Conservation (phyloP, 75 land plant species). For the Gnetum montanum region DNA sequence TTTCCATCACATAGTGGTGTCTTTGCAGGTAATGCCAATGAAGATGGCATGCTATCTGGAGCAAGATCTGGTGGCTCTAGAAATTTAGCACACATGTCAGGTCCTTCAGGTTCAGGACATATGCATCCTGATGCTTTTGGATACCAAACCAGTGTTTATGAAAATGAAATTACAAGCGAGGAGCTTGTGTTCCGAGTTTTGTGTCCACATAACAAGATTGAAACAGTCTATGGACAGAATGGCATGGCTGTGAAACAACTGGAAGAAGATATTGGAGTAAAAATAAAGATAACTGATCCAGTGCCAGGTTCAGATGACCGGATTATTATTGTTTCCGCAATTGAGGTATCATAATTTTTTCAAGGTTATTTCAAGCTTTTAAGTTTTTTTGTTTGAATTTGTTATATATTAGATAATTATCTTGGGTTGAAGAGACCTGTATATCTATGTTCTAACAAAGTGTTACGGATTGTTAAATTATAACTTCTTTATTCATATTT, state of each 20-base stretch:
- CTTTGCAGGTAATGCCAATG: constrained; percentile 8
- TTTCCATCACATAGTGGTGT: constrained; percentile 15
- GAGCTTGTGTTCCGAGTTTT: constrained; percentile 43
- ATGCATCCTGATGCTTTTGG: constrained; percentile 18
- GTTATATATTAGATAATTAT: too few species aligned
- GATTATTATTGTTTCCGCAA: constrained; percentile 43
- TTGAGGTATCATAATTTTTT: constrained; percentile 47
- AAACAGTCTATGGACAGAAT: constrained; percentile 55
- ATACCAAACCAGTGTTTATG: constrained; percentile 15
- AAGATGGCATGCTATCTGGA: constrained; percentile 27
- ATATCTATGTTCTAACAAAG: too few species aligned
- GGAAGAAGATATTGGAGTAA: constrained; percentile 54
- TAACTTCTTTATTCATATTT: too few species aligned
- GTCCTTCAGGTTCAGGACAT: constrained; percentile 26
- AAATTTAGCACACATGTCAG: constrained; percentile 19
- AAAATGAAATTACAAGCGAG: constrained; percentile 15
- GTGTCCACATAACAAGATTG: constrained; percentile 53
- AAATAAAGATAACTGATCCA: constrained; percentile 40
- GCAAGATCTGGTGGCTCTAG: constrained; percentile 10
- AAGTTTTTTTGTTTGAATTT: too few species aligned
- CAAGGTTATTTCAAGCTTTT: not conserved
- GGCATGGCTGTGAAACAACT: constrained; percentile 35
- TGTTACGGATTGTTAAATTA: too few species aligned
- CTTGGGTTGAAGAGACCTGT: too few species aligned
- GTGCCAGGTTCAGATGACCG: constrained; percentile 54